Evolutionary conservation across 192 early-diverging fungal genomes (phyloP), one percentile per base, ranked within the genome.

Genomic region (Rhizophagus prolifer): DNA sequence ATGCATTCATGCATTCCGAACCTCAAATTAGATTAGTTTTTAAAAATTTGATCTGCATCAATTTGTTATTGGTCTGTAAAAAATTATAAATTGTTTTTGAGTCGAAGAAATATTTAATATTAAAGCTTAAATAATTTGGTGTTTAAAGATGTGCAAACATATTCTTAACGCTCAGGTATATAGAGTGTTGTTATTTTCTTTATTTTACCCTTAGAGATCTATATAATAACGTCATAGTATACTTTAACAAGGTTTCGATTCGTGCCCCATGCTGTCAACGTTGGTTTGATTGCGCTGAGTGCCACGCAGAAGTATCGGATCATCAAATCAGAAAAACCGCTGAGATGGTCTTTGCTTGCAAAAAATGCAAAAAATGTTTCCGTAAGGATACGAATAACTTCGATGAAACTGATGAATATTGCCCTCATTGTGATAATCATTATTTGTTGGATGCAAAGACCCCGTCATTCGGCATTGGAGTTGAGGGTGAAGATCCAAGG

Each of bases 281-380:
- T 65, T 99, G 97, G 97, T 99, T 94, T 81, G 97, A 99, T 84
- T 99, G 97, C 79, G 88, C 97, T 30, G 92, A 96, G 77, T 99
- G 97, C 82, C 97, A 99, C 79, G 89, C 86, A 25, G 97, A 95
- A 74, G 81, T 79, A 12, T 79, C 90, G 2, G 89, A 93, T 79
- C 96, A 97, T 81, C 81, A 82, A 31, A 85, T 97, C 21, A 85
- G 85, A 76, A 95, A 94, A 81, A 88, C 93, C 25, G 82, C 84
- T 58, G 97, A 99, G 80, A 95, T 99, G 92, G 89, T 94, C 5
- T 96, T 99, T 86, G 92, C 93, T 10, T 99, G 97, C 85, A 99
- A 99, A 84, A 97, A 97, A 76, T 99, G 97, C 86, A 96, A 94
- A 89, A 98, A 98, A 85, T 91, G 92, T n/a, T 98, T 98, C 79